phyloP scores from a whole-genome alignment of 2,329 filamentous ascomycete species.

The Amauroascus verrucosus region DNA sequence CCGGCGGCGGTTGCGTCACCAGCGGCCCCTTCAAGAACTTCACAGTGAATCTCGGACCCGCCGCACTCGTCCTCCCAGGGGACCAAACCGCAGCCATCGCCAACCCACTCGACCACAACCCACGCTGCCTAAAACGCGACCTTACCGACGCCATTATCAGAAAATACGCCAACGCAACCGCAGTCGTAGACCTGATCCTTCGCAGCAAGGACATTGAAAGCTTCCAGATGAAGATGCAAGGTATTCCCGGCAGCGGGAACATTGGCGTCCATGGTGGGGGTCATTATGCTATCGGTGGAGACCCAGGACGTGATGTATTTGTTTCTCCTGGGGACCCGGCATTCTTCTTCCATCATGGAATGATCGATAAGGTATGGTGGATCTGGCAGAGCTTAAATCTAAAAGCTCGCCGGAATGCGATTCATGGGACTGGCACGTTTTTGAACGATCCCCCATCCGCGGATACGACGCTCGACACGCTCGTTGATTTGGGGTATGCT shows the following conservation, averaged over 20 bases:
- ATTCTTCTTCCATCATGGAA: constrained; percentile 19
- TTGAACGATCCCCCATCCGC: constrained; percentile 14
- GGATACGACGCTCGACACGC: constrained; percentile 19
- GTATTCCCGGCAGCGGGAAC: background rate
- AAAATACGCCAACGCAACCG: background rate
- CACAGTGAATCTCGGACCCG: constrained; percentile 29
- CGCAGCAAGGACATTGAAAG: constrained; percentile 9
- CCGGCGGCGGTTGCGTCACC: constrained; percentile 25
- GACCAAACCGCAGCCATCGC: constrained; percentile 8
- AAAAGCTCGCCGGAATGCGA: constrained; percentile 1
- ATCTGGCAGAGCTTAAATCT: constrained; percentile 18
- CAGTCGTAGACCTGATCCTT: constrained; percentile 11
- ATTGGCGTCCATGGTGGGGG: constrained; percentile 15
- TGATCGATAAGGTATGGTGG: constrained; percentile 19
- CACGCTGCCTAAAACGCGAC: constrained; percentile 31
- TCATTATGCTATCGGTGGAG: constrained; percentile 13
- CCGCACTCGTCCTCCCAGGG: constrained; percentile 8
- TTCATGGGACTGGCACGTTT: constrained; percentile 8
- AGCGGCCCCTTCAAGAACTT: constrained; percentile 25
- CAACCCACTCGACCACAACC: constrained; percentile 22
- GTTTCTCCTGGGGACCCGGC: constrained; percentile 15
- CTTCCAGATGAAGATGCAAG: constrained; percentile 9
- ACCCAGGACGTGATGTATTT: constrained; percentile 13
- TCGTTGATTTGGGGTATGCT: constrained; percentile 16
- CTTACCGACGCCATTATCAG: constrained; percentile 23